phyloP scores from a whole-genome alignment of 345 rosid species.

The Hypericum perforatum region DNA sequence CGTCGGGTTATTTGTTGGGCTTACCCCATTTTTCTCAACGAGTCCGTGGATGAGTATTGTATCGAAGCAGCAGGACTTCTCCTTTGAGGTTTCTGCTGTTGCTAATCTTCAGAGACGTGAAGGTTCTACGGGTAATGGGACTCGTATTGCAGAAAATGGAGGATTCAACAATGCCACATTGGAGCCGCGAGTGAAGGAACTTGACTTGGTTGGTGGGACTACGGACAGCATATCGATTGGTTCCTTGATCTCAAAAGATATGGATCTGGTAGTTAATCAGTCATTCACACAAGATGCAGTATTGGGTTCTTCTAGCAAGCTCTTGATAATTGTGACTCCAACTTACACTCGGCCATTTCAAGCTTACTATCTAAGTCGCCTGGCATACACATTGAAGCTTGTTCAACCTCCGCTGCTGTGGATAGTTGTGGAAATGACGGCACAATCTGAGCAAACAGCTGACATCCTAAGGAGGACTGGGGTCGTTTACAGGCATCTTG shows the following conservation, averaged over 20 bases:
- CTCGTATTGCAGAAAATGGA: neutral
- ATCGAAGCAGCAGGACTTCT: constrained; percentile 29
- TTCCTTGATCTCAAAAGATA: neutral
- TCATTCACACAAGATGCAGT: constrained; percentile 16
- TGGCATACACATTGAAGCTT: constrained; percentile 37
- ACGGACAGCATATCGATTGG: neutral
- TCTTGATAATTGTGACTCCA: constrained; percentile 51
- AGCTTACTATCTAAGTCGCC: constrained; percentile 40
- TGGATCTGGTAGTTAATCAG: constrained; percentile 6
- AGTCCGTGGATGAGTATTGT: constrained; percentile 18
- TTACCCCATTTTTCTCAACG: constrained; percentile 31
- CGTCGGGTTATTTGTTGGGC: constrained; percentile 42
- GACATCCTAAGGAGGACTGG: constrained; percentile 42
- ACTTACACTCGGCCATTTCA: constrained; percentile 31
- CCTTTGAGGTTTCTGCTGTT: constrained; percentile 27
- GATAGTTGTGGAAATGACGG: constrained; percentile 54
- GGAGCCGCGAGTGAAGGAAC: constrained; percentile 14
- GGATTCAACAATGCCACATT: constrained; percentile 11
- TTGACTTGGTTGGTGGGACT: constrained; percentile 4
- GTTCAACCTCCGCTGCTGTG: constrained; percentile 53
- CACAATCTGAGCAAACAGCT: constrained; percentile 48
- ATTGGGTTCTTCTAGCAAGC: constrained; percentile 19
- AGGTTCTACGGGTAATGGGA: constrained; percentile 13
- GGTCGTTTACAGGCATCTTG: constrained; percentile 50
- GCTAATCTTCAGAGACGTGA: constrained; percentile 12